Evolutionary conservation across 768 basidiomycete genomes (phyloP), one percentile per base, ranked within the genome.

Genomic region (Termitomyces sp.): DNA sequence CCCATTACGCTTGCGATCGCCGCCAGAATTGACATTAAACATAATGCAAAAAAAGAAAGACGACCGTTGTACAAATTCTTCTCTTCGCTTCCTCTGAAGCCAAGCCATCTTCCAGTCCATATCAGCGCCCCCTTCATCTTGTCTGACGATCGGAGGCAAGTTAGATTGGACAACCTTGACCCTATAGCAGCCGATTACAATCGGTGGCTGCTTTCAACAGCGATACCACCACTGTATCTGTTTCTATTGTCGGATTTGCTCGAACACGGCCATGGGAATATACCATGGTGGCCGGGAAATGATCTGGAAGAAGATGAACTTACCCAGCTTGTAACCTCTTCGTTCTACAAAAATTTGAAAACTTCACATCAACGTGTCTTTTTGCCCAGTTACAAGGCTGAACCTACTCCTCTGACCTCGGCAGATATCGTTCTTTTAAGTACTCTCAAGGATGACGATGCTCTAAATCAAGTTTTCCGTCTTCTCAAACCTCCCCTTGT

Each of bases 81-180:
- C 55, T 75, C 78, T 8, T 73, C 70, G 0, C 66, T 82, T 7
- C 80, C 79, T 0, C 69, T 82, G 2, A 73, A 74, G 4, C 24
- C 63, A 3, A 77, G 71, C 3, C 63, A 71, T 3, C 66, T 83
- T 0, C 79, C 80, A 0, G 70, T 77, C 1, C 80, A 83, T 58
- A 63, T 81, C 9, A 74, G 72, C 52, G 79, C 76, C 0, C 74
- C 78, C 0, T 81, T 80, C 59, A 71, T 77, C 43, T 65, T 81
- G 5, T 72, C 80, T 0, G 71, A 76, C 2, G 80, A 83, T 61
- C 65, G 80, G 36, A 64, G 80, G 36, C 69, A 71, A 28, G 74
- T 79, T 36, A 72, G 76, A 7, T 70, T 76, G 46, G 79, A 80
- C 60, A 70, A 67, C 3, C 69, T 69, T 32, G 63, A 62, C 32